Evolutionary conservation across 2,329 filamentous ascomycete species (phyloP).

Genomic region (Ceratocystis lukuohia): DNA sequence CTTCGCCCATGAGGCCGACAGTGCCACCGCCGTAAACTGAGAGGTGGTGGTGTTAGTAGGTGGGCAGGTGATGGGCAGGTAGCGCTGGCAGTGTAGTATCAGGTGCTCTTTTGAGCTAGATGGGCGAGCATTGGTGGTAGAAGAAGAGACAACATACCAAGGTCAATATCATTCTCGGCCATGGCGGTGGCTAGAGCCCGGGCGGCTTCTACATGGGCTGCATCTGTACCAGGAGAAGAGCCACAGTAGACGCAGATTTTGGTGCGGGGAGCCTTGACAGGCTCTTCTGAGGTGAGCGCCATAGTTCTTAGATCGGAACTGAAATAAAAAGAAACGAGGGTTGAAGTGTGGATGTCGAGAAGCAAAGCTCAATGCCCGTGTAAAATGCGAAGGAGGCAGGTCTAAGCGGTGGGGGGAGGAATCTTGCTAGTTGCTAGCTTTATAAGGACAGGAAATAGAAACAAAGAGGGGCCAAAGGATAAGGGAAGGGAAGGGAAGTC

Average conservation of each 20-base stretch:
- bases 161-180: constrained; percentile 60
- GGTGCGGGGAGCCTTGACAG: constrained; percentile 30
- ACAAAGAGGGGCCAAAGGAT: not conserved
- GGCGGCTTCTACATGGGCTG: constrained; percentile 65
- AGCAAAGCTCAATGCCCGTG: not conserved
- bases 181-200: constrained; percentile 59
- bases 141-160: constrained; percentile 37
- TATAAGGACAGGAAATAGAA: not conserved
- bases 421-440: not conserved
- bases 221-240: constrained; percentile 57
- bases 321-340: not conserved
- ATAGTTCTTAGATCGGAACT: constrained; percentile 20
- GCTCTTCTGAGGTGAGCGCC: constrained; percentile 22
- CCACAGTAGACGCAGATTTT: constrained; percentile 95
- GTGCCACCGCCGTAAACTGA: constrained; percentile 89
- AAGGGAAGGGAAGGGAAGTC: constrained; percentile 1
- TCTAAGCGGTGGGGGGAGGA: not conserved
- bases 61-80: constrained; percentile 15
- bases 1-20: constrained; percentile 86
- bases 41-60: not conserved
- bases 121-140: not conserved
- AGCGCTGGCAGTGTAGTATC: not conserved
- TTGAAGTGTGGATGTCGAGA: not conserved
- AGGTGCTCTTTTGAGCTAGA: too few species aligned
- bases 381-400: not conserved